These are phyloP conservation scores for Paradendryphiella salina DNA, from an alignment of 2,329 filamentous ascomycete genomes.

Conservation along the genomic window DNA sequence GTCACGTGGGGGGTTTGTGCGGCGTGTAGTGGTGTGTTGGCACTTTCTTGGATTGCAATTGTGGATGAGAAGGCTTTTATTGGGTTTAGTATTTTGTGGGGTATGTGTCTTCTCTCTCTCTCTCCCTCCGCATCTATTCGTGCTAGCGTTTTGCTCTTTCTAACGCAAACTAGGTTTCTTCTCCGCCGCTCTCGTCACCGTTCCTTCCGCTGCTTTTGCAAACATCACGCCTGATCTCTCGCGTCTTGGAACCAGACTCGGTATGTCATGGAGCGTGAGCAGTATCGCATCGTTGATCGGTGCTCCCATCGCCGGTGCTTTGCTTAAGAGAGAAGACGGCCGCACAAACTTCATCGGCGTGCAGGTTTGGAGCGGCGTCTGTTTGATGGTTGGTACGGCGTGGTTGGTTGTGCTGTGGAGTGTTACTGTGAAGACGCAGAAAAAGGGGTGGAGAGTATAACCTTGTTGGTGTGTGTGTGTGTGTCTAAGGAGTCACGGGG, in stretches of 20 bases:
- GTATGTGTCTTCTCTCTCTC: slow-evolving; percentile 21
- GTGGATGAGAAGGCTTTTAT: slow-evolving; percentile 34
- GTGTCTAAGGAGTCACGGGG: no score
- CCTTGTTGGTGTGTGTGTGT: not conserved
- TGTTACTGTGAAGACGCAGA: slow-evolving; percentile 27
- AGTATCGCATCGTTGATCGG: slow-evolving; percentile 44
- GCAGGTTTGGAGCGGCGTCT: slow-evolving; percentile 44
- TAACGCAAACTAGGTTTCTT: slow-evolving; percentile 35
- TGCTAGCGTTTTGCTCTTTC: no score
- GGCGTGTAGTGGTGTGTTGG: slow-evolving; percentile 32
- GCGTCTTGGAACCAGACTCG: slow-evolving; percentile 41
- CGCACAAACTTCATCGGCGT: slow-evolving; percentile 36
- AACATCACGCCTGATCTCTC: slow-evolving; percentile 44
- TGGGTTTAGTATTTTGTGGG: slow-evolving; percentile 44
- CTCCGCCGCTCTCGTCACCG: slow-evolving; percentile 44
- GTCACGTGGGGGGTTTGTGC: slow-evolving; percentile 43
- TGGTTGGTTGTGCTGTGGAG: slow-evolving; percentile 36
- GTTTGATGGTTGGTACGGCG: slow-evolving; percentile 35
- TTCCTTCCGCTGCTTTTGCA: slow-evolving; percentile 45
- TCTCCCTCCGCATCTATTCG: not conserved
- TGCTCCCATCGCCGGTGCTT: slow-evolving; percentile 42
- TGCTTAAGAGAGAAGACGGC: slow-evolving; percentile 32
- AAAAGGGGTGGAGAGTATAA: slow-evolving; percentile 40
- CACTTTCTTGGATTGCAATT: slow-evolving; percentile 41
- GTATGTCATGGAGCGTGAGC: slow-evolving; percentile 46